Base-by-base conservation (phyloP, 768 basidiomycete genomes). In the Calocybe indica region DNA sequence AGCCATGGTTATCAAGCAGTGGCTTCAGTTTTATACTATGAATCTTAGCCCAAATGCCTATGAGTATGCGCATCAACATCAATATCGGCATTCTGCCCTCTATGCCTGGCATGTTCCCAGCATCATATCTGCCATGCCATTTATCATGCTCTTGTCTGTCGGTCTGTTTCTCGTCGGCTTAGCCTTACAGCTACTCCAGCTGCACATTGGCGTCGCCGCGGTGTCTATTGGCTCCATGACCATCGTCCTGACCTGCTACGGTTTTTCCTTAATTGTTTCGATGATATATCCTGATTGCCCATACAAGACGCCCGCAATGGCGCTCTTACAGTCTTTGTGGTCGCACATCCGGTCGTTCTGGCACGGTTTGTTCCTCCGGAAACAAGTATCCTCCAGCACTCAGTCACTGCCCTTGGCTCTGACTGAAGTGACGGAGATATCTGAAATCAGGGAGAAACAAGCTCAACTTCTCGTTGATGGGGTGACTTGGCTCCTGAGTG, bases 111-210 rank as follows among this genome's bases (percentile, higher is more conserved):
- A 55, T 45, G 55, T 59, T 11, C 50, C 51, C 40, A 48, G 40
- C 13, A 53, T 58, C n/a, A 52, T 59, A 6, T 53, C 52, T 29
- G 43, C 54, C 5, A 38, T 57, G 29, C 58, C 58, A 15, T 54
- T 55, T 15, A 37, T 57, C 5, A 57, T 58, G 57, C 53, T 58
- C n/a, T 12, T 53, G 13, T 51, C 57, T 45, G 57, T 58, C 34
- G 51, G 45, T 9, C 41, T 58, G 5, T 58, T 58, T 46, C 47
- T 58, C 40, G 45, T 43, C 10, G 57, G 56, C 11, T 41, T 58
- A 9, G 49, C 49, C 11, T 30, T 57, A 13, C 47, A 55, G 11
- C 50, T 58, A n/a, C 43, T 50, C 32, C 46, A 47, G 40, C 40
- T 56, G 5, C 46, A 56, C 41, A 36, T 45, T 7, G 37, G 14